Evolutionary conservation across 225 moss, liverwort and hornwort species (phyloP).

Genomic region (Antitrichia curtipendula): DNA sequence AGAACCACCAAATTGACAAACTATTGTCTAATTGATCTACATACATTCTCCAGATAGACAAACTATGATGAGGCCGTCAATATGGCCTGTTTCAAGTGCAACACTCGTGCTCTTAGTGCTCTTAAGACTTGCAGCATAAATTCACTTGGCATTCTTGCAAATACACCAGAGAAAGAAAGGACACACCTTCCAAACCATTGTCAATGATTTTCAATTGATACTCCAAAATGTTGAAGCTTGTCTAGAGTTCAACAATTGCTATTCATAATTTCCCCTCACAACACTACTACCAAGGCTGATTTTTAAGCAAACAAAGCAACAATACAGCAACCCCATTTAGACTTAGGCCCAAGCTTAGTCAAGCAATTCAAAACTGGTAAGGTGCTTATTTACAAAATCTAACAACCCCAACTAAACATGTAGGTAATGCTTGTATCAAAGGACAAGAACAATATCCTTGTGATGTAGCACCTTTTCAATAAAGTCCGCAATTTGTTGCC

Average conservation of each 20-base stretch:
- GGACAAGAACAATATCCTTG: neutral
- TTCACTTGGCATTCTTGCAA: neutral
- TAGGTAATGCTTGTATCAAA: neutral
- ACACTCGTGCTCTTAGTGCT: neutral
- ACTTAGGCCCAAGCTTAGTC: neutral
- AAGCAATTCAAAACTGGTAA: neutral
- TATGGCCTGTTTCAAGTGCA: neutral
- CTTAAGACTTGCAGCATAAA: neutral
- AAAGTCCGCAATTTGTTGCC: constrained; percentile 52
- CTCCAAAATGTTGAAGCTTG: neutral
- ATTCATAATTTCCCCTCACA: neutral
- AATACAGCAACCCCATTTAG: neutral
- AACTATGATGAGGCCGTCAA: neutral
- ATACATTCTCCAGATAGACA: neutral
- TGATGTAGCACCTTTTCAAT: constrained; percentile 48
- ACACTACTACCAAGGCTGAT: neutral
- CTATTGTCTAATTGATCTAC: neutral
- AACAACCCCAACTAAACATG: neutral
- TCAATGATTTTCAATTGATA: neutral
- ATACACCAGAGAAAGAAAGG: neutral
- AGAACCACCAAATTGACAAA: neutral
- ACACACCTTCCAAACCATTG: neutral
- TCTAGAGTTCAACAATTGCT: neutral
- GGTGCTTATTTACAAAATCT: neutral
- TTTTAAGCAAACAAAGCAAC: neutral